Evolutionary conservation across 1,284 basidiomycete species (phyloP), one percentile per base, ranked within the genome.

Genomic region (Ceratobasidium sp.): DNA sequence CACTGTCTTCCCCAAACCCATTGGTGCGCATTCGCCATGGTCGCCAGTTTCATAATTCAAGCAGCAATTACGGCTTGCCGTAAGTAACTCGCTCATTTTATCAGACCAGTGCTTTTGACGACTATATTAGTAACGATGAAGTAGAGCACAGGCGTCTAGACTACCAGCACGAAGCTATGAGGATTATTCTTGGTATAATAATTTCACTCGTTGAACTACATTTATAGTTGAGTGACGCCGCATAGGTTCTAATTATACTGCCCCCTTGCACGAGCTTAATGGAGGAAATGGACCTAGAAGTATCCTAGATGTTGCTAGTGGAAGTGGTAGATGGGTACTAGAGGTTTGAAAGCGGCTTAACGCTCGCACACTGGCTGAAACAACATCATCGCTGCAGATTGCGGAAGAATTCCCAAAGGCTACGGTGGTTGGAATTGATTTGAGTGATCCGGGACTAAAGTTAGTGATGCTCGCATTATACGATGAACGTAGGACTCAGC

Each of bases 1-100:
- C 32, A 16, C 23, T 16, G 10, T 28, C 26, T 30, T 30, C 43
- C 5, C 30, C 46, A 21, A 39, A 39, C 10, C n/a, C n/a, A n/a
- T n/a, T n/a, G n/a, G 46, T 65, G 28, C 46, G 45, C n/a, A 36
- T 65, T 39, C 62, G 62, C 46, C 62, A 65, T n/a, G 62, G 62
- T n/a, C 62, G 62, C 18, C 46, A 26, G 26, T 65, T 65, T 34
- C 62, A 65, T 21, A 36, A 52, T 34, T 52, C 62, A 21, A 26
- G 36, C 9, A 65, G 62, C 48, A 65, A 65, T 21, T 65, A 65
- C 34, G 62, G 62, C 32, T 48, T 65, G 14, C 62, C 62, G 62
- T 65, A 53, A 28, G 48, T 36, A 18, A 26, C n/a, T 34, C 16
- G 52, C n/a, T 18, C 2, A 30, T 34, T 52, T 6, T 12, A 30